Evolutionary conservation across 345 rosid species (phyloP).

Genomic region (Pistacia integerrima): DNA sequence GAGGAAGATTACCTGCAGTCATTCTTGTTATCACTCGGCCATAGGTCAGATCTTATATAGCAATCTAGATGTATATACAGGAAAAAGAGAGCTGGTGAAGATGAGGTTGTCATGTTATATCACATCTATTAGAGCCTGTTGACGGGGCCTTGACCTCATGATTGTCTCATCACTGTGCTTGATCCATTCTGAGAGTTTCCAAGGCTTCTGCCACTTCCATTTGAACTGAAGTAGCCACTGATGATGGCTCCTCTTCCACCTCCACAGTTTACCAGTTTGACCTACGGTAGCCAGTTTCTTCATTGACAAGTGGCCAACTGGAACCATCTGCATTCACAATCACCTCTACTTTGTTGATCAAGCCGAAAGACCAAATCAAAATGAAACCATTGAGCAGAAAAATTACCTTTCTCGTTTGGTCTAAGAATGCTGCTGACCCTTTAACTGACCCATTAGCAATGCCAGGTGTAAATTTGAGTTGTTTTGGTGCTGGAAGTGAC

Average conservation of each 20-base stretch:
- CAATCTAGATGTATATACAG: conserved; percentile 27
- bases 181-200: conserved; percentile 83
- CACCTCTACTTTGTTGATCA: conserved; percentile 16
- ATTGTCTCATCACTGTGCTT: conserved; percentile 73
- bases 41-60: conserved; percentile 17
- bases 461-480: conserved; percentile 64
- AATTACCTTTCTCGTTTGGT: conserved; percentile 57
- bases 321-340: conserved; percentile 52
- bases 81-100: conserved; percentile 17
- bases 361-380: conserved; percentile 7
- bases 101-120: conserved; percentile 31
- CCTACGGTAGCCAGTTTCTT: conserved; percentile 45
- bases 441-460: conserved; percentile 48
- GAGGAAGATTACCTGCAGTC: conserved; percentile 30
- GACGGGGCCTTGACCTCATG: conserved; percentile 52
- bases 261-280: conserved; percentile 77
- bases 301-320: conserved; percentile 54
- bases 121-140: conserved; percentile 33
- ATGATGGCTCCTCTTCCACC: conserved; percentile 89
- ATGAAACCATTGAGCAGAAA: conserved; percentile 7
- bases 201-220: conserved; percentile 95
- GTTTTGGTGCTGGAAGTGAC: conserved; percentile 75
- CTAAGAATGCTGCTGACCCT: conserved; percentile 56
- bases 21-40: conserved; percentile 14
- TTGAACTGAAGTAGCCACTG: conserved; percentile 88